A percentile compares a stretch with the other conserved stretches of the same genome.
Evolutionary conservation across 352 stramenopile species (phyloP).

Genomic region (Phytophthora sansomeana): DNA sequence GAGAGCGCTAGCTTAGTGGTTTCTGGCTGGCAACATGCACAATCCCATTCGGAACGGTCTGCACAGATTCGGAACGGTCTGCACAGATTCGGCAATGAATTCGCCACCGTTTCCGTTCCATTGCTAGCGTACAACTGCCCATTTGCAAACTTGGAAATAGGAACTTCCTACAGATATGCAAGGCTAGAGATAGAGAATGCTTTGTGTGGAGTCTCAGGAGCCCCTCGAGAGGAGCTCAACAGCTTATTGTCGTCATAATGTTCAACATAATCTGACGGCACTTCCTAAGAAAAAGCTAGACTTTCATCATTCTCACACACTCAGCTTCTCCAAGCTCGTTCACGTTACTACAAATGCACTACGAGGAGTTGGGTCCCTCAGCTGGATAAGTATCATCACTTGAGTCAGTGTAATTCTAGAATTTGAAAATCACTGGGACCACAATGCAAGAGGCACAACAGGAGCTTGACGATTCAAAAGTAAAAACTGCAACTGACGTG

Average conservation of each 20-base stretch:
- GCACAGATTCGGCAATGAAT: neutral
- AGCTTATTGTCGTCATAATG: conserved; percentile 74
- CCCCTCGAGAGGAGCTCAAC: conserved; percentile 35
- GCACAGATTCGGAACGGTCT: conserved; percentile 9
- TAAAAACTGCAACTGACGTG: conserved; percentile 23
- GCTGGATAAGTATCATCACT: conserved; percentile 67
- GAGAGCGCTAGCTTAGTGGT: neutral
- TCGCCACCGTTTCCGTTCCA: neutral
- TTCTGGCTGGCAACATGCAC: conserved; percentile 8
- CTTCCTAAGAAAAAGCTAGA: conserved; percentile 76
- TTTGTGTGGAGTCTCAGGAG: conserved; percentile 60
- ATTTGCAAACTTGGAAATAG: neutral
- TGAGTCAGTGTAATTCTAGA: conserved; percentile 84
- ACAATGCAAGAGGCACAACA: neutral
- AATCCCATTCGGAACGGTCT: conserved; percentile 19
- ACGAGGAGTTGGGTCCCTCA: conserved; percentile 44
- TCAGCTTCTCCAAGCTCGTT: neutral
- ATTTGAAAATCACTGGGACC: conserved; percentile 46
- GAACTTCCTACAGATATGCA: neutral
- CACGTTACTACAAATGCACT: conserved; percentile 1
- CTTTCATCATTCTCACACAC: conserved; percentile 68
- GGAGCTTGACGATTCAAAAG: neutral
- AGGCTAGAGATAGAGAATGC: neutral
- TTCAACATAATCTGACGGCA: conserved; percentile 82
- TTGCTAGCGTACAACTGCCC: neutral